phyloP scores from a whole-genome alignment of 306 rosid species.

The Trifolium pratense region DNA sequence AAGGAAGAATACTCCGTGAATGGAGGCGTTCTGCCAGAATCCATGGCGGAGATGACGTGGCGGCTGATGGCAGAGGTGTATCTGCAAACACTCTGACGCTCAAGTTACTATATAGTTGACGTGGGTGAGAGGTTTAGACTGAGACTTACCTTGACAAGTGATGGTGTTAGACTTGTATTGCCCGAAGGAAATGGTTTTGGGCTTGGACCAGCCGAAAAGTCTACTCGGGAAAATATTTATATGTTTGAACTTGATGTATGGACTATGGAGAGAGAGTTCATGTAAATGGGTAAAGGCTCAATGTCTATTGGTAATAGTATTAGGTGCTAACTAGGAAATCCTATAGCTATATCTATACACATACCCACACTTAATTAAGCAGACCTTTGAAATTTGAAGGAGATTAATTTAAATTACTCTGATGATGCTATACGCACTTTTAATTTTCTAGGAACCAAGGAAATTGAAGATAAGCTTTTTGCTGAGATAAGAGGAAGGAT shows the following conservation, averaged over 20 bases:
- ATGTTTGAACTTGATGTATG: not conserved
- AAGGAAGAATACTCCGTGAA: no score
- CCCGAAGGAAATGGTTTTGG: no score
- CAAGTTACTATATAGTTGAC: no score
- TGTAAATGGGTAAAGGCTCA: conserved; percentile 1
- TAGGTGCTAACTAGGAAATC: conserved; percentile 4
- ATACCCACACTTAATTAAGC: not conserved
- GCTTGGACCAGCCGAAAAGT: no score
- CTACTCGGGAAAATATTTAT: no score
- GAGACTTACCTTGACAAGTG: no score
- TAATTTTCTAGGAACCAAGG: conserved; percentile 61
- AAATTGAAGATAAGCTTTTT: conserved; percentile 69
- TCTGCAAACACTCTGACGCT: no score
- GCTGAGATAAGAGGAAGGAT: conserved; percentile 81
- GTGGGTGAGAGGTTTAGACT: no score
- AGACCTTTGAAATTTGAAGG: not conserved
- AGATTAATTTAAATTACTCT: not conserved
- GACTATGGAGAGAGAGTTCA: not conserved
- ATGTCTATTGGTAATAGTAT: not conserved
- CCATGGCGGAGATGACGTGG: no score
- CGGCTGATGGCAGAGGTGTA: no score
- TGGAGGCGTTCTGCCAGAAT: no score
- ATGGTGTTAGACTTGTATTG: no score
- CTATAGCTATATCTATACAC: not conserved
- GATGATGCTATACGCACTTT: not conserved